Conservation (phyloP, 495 filamentous ascomycete species). For the Penicillium coprophilum region DNA sequence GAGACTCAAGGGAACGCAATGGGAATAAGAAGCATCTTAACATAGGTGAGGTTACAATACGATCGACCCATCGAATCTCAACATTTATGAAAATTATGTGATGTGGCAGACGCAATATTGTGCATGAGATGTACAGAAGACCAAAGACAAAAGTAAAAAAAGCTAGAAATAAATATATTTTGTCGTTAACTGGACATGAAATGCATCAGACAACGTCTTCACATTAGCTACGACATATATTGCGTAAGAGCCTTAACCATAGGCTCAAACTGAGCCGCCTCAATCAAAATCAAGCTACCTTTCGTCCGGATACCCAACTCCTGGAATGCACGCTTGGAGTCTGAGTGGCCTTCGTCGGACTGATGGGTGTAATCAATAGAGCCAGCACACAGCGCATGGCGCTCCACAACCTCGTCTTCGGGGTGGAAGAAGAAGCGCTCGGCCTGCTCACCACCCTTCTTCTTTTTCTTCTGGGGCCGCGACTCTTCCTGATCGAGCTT, state of each 20-base stretch:
- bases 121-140: not conserved
- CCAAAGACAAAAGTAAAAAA: constrained; percentile 15
- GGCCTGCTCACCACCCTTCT: constrained; percentile 52
- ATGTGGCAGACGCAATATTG: constrained; percentile 3
- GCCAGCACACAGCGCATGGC: constrained; percentile 63
- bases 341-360: constrained; percentile 71
- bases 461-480: constrained; percentile 75
- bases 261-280: constrained; percentile 62
- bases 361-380: constrained; percentile 76
- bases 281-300: constrained; percentile 78
- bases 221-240: constrained; percentile 55
- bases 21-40: constrained; percentile 44
- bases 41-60: constrained; percentile 30
- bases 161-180: constrained; percentile 17
- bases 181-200: constrained; percentile 34
- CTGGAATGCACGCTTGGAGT: constrained; percentile 91
- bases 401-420: constrained; percentile 88
- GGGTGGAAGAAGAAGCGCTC: constrained; percentile 89
- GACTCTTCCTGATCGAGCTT: constrained; percentile 67
- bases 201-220: constrained; percentile 15
- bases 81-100: constrained; percentile 5
- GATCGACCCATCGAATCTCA: constrained; percentile 13
- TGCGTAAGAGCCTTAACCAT: constrained; percentile 70
- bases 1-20: constrained; percentile 69
- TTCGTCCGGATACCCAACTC: constrained; percentile 84